Conservation (phyloP, 1,284 basidiomycete genomes). For the Leccinum subrobustum region DNA sequence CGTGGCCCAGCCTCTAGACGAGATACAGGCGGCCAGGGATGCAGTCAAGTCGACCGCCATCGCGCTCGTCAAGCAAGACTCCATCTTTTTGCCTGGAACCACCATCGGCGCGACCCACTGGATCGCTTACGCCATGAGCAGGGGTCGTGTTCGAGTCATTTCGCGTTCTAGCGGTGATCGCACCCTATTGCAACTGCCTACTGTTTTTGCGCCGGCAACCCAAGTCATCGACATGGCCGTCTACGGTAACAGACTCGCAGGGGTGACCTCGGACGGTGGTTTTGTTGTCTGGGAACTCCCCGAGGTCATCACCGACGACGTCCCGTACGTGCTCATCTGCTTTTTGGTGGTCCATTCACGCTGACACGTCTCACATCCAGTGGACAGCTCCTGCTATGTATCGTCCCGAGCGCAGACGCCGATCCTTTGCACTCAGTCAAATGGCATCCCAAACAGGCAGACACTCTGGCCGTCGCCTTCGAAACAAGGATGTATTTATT, state of each 20-base stretch:
- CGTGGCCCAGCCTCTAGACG: constrained; percentile 65
- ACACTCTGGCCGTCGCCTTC: constrained; percentile 76
- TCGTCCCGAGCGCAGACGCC: constrained; percentile 54
- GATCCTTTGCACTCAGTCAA: constrained; percentile 75
- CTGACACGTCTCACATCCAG: constrained; percentile 37
- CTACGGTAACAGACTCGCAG: constrained; percentile 75
- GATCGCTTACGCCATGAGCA: constrained; percentile 90
- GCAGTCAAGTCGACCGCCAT: constrained; percentile 79
- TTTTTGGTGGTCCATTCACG: background rate
- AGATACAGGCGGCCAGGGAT: constrained; percentile 70
- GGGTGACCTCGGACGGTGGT: constrained; percentile 81
- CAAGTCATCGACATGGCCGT: constrained; percentile 82
- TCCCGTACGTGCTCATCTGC: constrained; percentile 56
- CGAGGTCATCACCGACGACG: constrained; percentile 76
- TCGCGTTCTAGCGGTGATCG: constrained; percentile 82
- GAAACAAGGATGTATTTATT: constrained; percentile 70
- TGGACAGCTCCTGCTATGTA: constrained; percentile 67
- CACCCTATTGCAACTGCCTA: constrained; percentile 73
- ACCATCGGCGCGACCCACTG: constrained; percentile 85
- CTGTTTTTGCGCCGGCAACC: constrained; percentile 56
- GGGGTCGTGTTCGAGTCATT: constrained; percentile 82
- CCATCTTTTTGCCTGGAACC: constrained; percentile 75
- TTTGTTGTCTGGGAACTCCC: constrained; percentile 85
- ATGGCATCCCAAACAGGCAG: constrained; percentile 76
- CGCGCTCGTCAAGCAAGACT: constrained; percentile 77